Percentiles rank a stretch among this genome's conserved stretches.
These are phyloP conservation scores for Penicillium coffeae DNA, from an alignment of 495 filamentous ascomycete species.

Conservation along the genomic window DNA sequence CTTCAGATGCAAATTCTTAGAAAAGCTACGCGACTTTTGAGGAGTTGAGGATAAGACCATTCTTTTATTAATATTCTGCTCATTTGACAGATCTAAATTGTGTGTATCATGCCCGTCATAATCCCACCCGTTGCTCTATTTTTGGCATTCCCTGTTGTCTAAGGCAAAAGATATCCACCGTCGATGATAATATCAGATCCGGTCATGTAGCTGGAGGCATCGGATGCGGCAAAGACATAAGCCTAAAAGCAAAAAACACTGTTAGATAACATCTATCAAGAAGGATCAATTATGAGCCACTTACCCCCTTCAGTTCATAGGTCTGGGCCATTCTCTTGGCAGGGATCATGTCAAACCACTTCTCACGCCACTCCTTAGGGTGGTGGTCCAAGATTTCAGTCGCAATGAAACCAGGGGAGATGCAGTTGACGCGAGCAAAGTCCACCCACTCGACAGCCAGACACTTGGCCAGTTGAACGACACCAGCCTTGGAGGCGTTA, in stretches of 20 bases:
- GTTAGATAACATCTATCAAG: neutral
- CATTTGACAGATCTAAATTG: no score
- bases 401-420: slow-evolving; percentile 43
- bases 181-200: slow-evolving; percentile 33
- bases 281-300: neutral
- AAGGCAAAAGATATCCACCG: slow-evolving; percentile 30
- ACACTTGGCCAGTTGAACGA: slow-evolving; percentile 34
- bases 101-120: no score
- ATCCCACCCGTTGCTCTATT: no score
- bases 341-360: slow-evolving; percentile 29
- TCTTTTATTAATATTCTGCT: no score
- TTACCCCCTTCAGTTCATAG: slow-evolving; percentile 33
- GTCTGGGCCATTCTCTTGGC: slow-evolving; percentile 25
- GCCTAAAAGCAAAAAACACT: no score
- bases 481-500: slow-evolving; percentile 38
- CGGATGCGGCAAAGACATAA: slow-evolving; percentile 32
- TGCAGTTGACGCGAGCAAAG: slow-evolving; percentile 39
- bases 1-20: no score
- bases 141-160: neutral
- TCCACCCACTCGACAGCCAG: slow-evolving; percentile 40
- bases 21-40: no score
- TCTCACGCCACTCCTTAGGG: slow-evolving; percentile 20
- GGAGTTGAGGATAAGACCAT: no score
- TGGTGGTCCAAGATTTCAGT: slow-evolving; percentile 31
- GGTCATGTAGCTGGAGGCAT: slow-evolving; percentile 37